These are phyloP conservation scores for Colletotrichum euphorbiae DNA, from an alignment of 2,329 filamentous ascomycete species.

Conservation along the genomic window DNA sequence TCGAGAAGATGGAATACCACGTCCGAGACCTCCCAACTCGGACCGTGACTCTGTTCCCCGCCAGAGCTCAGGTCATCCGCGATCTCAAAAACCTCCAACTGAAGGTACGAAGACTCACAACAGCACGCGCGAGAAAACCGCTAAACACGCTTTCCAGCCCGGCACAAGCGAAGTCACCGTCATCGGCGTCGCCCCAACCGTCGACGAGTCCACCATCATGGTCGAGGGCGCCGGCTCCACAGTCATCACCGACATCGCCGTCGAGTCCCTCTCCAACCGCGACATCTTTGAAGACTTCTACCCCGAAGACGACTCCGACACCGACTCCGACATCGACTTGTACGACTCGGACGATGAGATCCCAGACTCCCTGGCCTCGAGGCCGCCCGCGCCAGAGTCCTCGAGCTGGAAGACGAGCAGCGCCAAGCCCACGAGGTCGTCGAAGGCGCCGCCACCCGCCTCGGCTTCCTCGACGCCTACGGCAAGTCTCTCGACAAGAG, in stretches of 20 bases:
- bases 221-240: slow-evolving; percentile 68
- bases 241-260: slow-evolving; percentile 71
- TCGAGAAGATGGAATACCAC: slow-evolving; percentile 62
- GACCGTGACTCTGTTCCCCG: slow-evolving; percentile 72
- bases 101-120: slow-evolving; percentile 47
- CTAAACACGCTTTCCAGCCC: slow-evolving; percentile 53
- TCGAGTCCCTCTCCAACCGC: slow-evolving; percentile 67
- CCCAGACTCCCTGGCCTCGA: slow-evolving; percentile 42
- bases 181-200: slow-evolving; percentile 64
- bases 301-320: slow-evolving; percentile 57
- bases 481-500: slow-evolving; percentile 52
- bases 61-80: slow-evolving; percentile 69
- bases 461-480: slow-evolving; percentile 56
- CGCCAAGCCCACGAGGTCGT: slow-evolving; percentile 47
- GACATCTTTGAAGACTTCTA: slow-evolving; percentile 67
- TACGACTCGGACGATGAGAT: slow-evolving; percentile 42
- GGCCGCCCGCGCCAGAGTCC: slow-evolving; percentile 47
- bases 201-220: slow-evolving; percentile 70
- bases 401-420: slow-evolving; percentile 47
- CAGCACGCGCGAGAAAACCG: slow-evolving; percentile 62
- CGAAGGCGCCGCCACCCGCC: slow-evolving; percentile 51
- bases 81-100: slow-evolving; percentile 67
- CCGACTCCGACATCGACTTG: slow-evolving; percentile 46
- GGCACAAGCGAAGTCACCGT: slow-evolving; percentile 70
- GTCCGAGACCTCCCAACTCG: slow-evolving; percentile 69